phyloP scores from a whole-genome alignment of 2,329 filamentous ascomycete genomes.

The Cordyceps cicadae region DNA sequence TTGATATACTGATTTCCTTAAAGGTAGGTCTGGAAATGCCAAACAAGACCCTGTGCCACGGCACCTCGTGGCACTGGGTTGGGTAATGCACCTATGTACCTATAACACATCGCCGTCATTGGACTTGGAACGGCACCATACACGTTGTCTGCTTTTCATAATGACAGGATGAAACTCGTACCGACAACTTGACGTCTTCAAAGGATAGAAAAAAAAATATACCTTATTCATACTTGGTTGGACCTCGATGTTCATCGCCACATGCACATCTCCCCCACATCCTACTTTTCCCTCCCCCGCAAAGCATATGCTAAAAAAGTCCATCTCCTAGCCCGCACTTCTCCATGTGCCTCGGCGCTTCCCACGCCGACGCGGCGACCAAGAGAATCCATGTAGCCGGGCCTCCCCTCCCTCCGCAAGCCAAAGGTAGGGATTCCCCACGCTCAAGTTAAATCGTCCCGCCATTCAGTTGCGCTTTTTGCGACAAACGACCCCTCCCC shows the following conservation, averaged over 20 bases:
- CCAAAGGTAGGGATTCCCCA: background rate
- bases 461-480: too few species aligned
- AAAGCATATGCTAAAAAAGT: constrained; percentile 3
- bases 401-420: background rate
- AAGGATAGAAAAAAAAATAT: background rate
- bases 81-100: background rate
- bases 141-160: background rate
- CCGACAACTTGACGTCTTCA: background rate
- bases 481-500: too few species aligned
- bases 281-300: background rate
- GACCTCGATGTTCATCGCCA: background rate
- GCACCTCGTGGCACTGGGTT: background rate
- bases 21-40: too few species aligned
- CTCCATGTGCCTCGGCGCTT: background rate
- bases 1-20: too few species aligned
- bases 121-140: background rate
- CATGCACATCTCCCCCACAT: background rate
- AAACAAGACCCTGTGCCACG: too few species aligned
- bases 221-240: background rate
- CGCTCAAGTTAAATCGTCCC: background rate
- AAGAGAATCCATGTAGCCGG: background rate
- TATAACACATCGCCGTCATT: background rate
- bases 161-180: background rate
- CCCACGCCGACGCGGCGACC: background rate
- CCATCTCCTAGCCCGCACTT: background rate